Evolutionary conservation across 495 filamentous ascomycete species (phyloP), one percentile per base, ranked within the genome.

Genomic region (Aspergillus leporis): DNA sequence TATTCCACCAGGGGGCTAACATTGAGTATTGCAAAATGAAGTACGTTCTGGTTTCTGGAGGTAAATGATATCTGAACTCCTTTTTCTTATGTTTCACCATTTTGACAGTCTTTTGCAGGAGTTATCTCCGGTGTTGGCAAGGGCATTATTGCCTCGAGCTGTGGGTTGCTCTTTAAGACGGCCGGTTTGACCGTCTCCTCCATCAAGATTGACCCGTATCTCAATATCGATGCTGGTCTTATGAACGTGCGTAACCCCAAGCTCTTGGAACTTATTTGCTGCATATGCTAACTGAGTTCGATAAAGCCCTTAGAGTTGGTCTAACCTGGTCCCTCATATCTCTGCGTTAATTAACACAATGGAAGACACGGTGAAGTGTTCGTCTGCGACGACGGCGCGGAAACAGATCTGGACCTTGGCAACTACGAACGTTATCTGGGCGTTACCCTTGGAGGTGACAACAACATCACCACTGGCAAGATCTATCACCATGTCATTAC

Each of bases 381-480:
- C 61, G 88, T 91, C 22, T 79, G 87, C 38, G 80, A 87, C 68
- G 89, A 92, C 65, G 88, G 89, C 50, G 90, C 87, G 55, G 91
- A 96, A 75, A 84, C 86, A 51, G 94, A 98, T 73, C 83, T 98
- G 12, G 94, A 98, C 72, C 83, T 98, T 19, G 94, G 94, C 43
- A 97, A 98, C 77, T 98, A 98, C 72, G 93, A 98, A 74, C 81
- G 92, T 21, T 91, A 90, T 64, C 82, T 90, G 47, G 81, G 85
- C 60, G 81, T 90, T 55, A 88, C 86, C 10, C 81, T 96, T 25
- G 87, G 81, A 6, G 77, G 85, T 19, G 90, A 94, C 57, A 89
- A 91, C 76, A 96, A 96, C 69, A 94, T 97, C 74, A 97, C 93
- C 22, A 96, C 93, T 10, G 94, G 94, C 60, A 98, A 97, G 80